A percentile compares a stretch with the other conserved stretches of the same genome.
phyloP scores from a whole-genome alignment of 2,329 filamentous ascomycete species.

The Fusarium sp. region DNA sequence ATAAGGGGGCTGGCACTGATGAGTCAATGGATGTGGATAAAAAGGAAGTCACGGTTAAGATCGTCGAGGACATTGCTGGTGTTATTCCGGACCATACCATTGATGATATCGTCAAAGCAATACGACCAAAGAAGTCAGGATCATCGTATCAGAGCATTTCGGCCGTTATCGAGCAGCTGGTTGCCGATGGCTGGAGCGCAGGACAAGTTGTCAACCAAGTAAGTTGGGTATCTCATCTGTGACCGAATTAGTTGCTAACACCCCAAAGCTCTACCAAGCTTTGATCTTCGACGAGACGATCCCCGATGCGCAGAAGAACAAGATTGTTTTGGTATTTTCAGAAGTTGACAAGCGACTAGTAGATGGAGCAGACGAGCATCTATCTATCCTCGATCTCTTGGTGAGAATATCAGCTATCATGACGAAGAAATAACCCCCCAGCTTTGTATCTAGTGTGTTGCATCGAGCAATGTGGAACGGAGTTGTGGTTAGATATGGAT shows the following conservation, averaged over 20 bases:
- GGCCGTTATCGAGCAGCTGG: slow-evolving; percentile 86
- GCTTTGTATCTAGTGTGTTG: slow-evolving; percentile 8
- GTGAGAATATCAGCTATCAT: slow-evolving; percentile 84
- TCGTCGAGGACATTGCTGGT: slow-evolving; percentile 94
- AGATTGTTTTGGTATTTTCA: slow-evolving; percentile 89
- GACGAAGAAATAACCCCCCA: slow-evolving; percentile 56
- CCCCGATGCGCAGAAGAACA: slow-evolving; percentile 87
- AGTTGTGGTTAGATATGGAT: slow-evolving; percentile 43
- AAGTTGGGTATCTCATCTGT: slow-evolving; percentile 45
- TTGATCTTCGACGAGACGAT: slow-evolving; percentile 88
- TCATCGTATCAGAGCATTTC: slow-evolving; percentile 80
- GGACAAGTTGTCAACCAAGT: slow-evolving; percentile 87
- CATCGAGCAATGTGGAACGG: slow-evolving; percentile 33
- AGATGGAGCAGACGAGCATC: slow-evolving; percentile 94
- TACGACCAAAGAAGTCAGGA: slow-evolving; percentile 77
- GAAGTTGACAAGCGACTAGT: slow-evolving; percentile 94
- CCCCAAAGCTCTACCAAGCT: slow-evolving; percentile 78
- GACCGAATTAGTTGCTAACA: slow-evolving; percentile 13
- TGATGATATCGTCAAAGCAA: slow-evolving; percentile 76
- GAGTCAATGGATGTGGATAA: slow-evolving; percentile 73
- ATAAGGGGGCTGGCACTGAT: slow-evolving; percentile 64
- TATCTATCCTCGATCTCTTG: slow-evolving; percentile 87
- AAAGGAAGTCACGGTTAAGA: slow-evolving; percentile 78
- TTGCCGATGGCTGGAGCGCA: slow-evolving; percentile 97
- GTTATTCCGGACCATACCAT: slow-evolving; percentile 86